These are phyloP conservation scores for Moricandia moricandioides DNA, from an alignment of 345 rosid species.

Conservation along the genomic window DNA sequence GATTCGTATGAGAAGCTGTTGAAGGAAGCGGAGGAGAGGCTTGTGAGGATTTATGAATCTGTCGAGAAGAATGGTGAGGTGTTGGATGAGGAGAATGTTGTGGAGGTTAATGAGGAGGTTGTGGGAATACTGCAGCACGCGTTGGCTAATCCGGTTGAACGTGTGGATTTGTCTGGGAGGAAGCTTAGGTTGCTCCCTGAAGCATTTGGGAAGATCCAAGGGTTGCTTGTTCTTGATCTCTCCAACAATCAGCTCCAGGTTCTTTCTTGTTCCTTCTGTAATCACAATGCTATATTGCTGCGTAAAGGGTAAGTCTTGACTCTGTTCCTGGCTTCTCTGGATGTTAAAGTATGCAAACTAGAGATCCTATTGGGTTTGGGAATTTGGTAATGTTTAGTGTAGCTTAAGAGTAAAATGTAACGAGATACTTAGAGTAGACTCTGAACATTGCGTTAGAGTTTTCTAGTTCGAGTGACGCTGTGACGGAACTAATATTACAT, in stretches of 20 bases:
- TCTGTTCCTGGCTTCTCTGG: neutral
- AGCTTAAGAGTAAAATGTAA: neutral
- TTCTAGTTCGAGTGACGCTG: too few species aligned
- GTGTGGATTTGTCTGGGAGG: slow-evolving; percentile 65
- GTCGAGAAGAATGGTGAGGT: neutral
- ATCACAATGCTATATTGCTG: neutral
- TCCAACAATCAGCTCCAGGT: slow-evolving; percentile 82
- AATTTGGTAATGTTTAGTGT: slow-evolving; percentile 1
- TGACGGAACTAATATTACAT: too few species aligned
- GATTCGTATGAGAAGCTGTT: slow-evolving; percentile 66
- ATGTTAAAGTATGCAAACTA: neutral
- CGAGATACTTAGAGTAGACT: neutral
- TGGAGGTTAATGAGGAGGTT: slow-evolving; percentile 55
- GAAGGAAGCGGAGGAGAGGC: slow-evolving; percentile 27
- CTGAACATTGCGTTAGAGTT: too few species aligned
- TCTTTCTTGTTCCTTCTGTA: neutral
- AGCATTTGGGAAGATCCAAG: slow-evolving; percentile 75
- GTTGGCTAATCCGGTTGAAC: slow-evolving; percentile 52
- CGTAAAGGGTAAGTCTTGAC: neutral
- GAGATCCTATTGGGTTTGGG: neutral
- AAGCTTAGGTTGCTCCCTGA: slow-evolving; percentile 71
- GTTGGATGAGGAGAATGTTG: slow-evolving; percentile 1
- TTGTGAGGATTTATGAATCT: neutral
- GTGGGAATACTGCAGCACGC: slow-evolving; percentile 56
- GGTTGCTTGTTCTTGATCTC: slow-evolving; percentile 61